phyloP scores from a whole-genome alignment of 2,329 filamentous ascomycete species.

The Setomelanomma holmii region DNA sequence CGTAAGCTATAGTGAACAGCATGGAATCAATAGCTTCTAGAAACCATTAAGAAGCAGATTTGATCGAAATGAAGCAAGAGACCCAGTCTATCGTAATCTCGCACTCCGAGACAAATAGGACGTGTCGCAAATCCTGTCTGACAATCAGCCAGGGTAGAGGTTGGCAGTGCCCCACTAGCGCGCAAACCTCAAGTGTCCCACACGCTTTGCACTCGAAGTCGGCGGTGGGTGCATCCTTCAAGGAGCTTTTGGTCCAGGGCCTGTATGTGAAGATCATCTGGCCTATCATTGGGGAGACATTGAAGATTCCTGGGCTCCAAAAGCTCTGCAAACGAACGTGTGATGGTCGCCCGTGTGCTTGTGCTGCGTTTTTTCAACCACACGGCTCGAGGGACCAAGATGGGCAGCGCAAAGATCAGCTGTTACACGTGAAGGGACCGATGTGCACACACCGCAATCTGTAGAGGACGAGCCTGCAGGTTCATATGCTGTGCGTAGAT shows the following conservation, averaged over 20 bases:
- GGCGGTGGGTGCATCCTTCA: constrained; percentile 15
- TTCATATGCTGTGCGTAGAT: constrained; percentile 36
- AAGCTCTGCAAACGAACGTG: background rate
- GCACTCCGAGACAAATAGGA: constrained; percentile 10
- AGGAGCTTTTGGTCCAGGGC: constrained; percentile 5
- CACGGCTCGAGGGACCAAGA: background rate
- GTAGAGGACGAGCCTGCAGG: constrained; percentile 28
- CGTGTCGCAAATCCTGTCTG: constrained; percentile 8
- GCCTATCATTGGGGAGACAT: background rate
- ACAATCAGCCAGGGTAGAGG: constrained; percentile 15
- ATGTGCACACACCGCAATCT: constrained; percentile 32
- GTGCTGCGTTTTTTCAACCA: background rate
- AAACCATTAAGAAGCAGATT: constrained; percentile 13
- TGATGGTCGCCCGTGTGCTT: background rate
- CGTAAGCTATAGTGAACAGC: constrained; percentile 3
- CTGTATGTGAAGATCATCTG: constrained; percentile 4
- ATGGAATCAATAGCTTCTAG: background rate
- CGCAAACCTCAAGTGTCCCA: constrained; percentile 32
- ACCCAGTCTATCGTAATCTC: constrained; percentile 1
- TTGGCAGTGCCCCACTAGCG: constrained; percentile 31
- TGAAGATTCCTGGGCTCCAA: constrained; percentile 2
- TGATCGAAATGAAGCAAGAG: constrained; percentile 7
- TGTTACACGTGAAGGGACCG: constrained; percentile 5
- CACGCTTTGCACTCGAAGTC: constrained; percentile 24
- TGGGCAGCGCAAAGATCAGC: constrained; percentile 4